Conservation (phyloP, 345 rosid genomes). For the Rhodamnia argentea region DNA sequence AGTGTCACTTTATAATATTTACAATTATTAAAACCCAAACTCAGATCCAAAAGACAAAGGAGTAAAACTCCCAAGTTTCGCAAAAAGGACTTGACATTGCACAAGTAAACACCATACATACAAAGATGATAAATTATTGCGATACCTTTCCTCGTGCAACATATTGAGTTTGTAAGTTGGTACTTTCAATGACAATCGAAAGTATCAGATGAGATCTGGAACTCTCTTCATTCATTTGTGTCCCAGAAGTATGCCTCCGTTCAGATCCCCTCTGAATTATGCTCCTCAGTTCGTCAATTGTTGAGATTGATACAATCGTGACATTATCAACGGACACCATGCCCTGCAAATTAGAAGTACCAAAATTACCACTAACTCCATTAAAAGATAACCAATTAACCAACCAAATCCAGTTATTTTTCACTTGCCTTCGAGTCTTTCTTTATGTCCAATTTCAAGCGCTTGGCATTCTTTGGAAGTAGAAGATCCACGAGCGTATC, state of each 20-base stretch:
- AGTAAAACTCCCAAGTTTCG: background rate
- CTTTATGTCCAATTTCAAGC: constrained; percentile 78
- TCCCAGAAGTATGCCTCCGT: constrained; percentile 73
- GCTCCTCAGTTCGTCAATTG: constrained; percentile 54
- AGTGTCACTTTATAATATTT: background rate
- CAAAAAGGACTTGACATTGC: background rate
- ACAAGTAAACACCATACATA: background rate
- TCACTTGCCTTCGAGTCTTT: constrained; percentile 74
- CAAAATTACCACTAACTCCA: background rate
- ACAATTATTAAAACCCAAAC: background rate
- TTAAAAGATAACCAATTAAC: background rate
- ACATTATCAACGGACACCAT: constrained; percentile 90
- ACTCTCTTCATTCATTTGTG: constrained; percentile 96
- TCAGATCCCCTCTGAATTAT: constrained; percentile 83
- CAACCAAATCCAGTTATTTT: background rate
- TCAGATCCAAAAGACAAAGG: background rate
- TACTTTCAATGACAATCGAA: constrained; percentile 83
- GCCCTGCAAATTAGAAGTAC: constrained; percentile 39
- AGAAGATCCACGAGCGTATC: constrained; percentile 87
- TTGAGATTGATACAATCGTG: constrained; percentile 59
- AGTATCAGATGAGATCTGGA: constrained; percentile 92
- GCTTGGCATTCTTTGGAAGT: constrained; percentile 58
- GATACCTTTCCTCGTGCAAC: constrained; percentile 89
- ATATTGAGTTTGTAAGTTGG: constrained; percentile 89
- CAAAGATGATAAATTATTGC: background rate